phyloP scores from a whole-genome alignment of 345 rosid species.

The Gynandropsis gynandra region DNA sequence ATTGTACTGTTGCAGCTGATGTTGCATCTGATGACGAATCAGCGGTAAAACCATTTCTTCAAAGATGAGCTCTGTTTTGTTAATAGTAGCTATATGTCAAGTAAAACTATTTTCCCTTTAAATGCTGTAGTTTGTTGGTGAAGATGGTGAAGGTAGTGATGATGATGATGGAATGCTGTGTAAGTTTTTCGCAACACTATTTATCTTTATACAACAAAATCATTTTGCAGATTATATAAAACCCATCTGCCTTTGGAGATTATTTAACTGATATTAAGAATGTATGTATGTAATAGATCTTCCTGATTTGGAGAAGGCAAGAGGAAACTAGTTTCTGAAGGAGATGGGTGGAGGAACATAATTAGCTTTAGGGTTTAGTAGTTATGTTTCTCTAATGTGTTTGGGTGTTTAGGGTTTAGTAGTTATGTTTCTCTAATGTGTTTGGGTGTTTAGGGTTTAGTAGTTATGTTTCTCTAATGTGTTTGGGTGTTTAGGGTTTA shows the following conservation, averaged over 20 bases:
- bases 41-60: conserved; percentile 40
- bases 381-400: no score
- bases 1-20: conserved; percentile 59
- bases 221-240: not conserved
- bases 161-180: conserved; percentile 95
- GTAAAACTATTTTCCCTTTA: conserved; percentile 10
- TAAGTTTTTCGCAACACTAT: conserved; percentile 44
- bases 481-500: no score
- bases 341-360: no score
- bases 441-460: no score
- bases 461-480: no score
- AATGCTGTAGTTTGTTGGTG: conserved; percentile 42
- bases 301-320: conserved; percentile 93
- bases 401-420: no score
- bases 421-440: no score
- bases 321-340: conserved; percentile 33
- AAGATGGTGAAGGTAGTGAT: conserved; percentile 65
- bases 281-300: conserved; percentile 55
- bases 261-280: not conserved
- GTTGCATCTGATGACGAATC: conserved; percentile 50
- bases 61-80: not conserved
- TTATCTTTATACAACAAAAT: conserved; percentile 1
- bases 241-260: not conserved
- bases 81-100: not conserved
- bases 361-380: no score